These are phyloP conservation scores for Podochytrium sp. DNA, from an alignment of 192 early-diverging fungal species.

Conservation along the genomic window DNA sequence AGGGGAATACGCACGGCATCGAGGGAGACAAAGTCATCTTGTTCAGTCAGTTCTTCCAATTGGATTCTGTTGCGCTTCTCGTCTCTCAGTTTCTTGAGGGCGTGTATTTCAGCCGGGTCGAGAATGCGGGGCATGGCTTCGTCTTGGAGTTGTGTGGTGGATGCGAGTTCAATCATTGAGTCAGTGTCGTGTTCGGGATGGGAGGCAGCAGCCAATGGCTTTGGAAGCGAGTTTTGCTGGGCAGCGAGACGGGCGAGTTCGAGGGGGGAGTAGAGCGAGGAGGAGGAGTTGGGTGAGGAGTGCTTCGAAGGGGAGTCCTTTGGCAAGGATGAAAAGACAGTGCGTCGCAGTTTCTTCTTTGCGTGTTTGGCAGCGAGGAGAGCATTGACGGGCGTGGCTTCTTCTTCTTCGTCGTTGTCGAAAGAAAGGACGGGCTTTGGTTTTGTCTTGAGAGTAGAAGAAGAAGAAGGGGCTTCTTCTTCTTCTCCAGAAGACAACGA, in stretches of 20 bases:
- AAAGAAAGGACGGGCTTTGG: background rate
- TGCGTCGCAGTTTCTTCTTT: too few species aligned
- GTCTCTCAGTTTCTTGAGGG: slow-evolving; percentile 17
- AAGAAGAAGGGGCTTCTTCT: background rate
- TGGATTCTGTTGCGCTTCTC: background rate
- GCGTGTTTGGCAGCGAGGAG: too few species aligned
- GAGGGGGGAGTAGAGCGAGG: too few species aligned
- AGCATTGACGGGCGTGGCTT: too few species aligned
- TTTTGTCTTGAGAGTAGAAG: background rate
- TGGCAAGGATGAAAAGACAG: too few species aligned
- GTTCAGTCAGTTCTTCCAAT: background rate
- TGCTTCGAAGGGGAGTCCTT: too few species aligned
- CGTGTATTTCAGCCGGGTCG: slow-evolving; percentile 16
- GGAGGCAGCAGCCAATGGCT: background rate
- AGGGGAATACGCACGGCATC: background rate
- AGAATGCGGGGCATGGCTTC: slow-evolving; percentile 8
- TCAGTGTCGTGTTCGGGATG: background rate
- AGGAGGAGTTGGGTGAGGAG: too few species aligned
- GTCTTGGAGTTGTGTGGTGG: too few species aligned
- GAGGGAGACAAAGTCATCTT: background rate
- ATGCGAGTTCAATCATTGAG: too few species aligned
- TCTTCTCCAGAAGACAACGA: background rate
- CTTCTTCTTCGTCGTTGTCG: background rate
- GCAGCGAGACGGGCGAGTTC: background rate
- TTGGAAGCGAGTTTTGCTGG: background rate